phyloP scores from a whole-genome alignment of 2,329 filamentous ascomycete species.

The Nothophaeocryptopus gaeumannii region DNA sequence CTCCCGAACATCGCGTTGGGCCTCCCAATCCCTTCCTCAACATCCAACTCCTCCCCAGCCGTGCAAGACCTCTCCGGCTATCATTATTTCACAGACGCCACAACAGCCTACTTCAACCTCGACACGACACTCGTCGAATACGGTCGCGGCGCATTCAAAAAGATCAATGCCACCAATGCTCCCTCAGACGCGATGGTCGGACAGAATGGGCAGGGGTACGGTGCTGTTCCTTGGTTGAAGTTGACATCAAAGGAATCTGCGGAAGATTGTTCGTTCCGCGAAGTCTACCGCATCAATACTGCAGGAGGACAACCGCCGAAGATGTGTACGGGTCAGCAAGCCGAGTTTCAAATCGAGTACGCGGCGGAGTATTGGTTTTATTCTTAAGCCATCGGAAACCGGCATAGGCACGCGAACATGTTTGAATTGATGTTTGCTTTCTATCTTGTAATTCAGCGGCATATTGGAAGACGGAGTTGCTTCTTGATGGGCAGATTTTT shows the following conservation, averaged over 20 bases:
- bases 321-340: conserved; percentile 65
- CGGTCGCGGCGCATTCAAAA: conserved; percentile 63
- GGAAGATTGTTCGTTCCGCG: conserved; percentile 60
- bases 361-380: conserved; percentile 74
- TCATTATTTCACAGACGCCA: conserved; percentile 73
- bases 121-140: conserved; percentile 51
- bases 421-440: conserved; percentile 1
- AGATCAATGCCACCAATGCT: conserved; percentile 60
- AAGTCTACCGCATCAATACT: conserved; percentile 81
- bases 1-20: conserved; percentile 67
- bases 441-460: conserved; percentile 4
- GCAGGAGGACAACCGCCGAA: conserved; percentile 74
- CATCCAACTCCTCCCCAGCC: conserved; percentile 46
- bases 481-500: not conserved
- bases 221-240: conserved; percentile 78
- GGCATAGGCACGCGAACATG: too few relatives aligned
- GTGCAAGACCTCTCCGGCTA: conserved; percentile 67
- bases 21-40: conserved; percentile 52
- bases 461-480: not conserved
- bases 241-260: conserved; percentile 52
- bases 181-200: conserved; percentile 61
- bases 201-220: conserved; percentile 55
- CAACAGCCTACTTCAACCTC: conserved; percentile 78
- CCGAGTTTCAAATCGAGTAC: conserved; percentile 72
- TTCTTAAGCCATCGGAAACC: conserved; percentile 1